These are phyloP conservation scores for Rugiboletus extremiorientalis DNA, from an alignment of 1,284 basidiomycete genomes.

Conservation along the genomic window DNA sequence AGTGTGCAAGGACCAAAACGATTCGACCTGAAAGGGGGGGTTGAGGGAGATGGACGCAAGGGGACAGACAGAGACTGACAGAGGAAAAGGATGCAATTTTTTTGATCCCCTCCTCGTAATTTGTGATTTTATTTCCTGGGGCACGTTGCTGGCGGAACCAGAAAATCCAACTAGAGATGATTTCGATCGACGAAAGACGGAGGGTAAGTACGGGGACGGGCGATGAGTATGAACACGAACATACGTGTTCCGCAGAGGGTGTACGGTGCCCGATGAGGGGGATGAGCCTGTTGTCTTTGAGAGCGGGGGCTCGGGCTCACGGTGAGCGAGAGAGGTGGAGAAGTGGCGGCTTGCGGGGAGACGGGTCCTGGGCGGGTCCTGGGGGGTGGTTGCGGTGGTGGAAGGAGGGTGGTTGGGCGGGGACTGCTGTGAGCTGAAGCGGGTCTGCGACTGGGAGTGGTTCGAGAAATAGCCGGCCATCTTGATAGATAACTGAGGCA, in stretches of 20 bases:
- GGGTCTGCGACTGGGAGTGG: constrained; percentile 70
- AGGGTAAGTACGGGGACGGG: constrained; percentile 15
- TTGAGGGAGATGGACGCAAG: neutral
- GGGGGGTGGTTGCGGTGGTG: constrained; percentile 14
- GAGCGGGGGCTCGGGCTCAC: constrained; percentile 32
- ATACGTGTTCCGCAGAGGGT: constrained; percentile 83
- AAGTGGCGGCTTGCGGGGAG: constrained; percentile 68
- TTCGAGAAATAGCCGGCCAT: constrained; percentile 75
- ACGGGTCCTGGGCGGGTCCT: constrained; percentile 41
- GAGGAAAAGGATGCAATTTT: constrained; percentile 77
- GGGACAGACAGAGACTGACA: constrained; percentile 42
- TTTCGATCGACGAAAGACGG: neutral
- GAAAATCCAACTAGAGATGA: constrained; percentile 68
- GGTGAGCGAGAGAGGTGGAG: constrained; percentile 58
- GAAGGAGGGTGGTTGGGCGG: constrained; percentile 50
- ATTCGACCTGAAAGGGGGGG: constrained; percentile 57
- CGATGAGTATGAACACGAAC: constrained; percentile 41
- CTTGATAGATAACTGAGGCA: constrained; percentile 31
- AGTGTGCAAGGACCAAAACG: constrained; percentile 83
- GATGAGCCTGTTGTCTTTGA: constrained; percentile 18
- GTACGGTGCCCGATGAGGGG: constrained; percentile 40
- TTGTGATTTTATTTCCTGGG: constrained; percentile 77
- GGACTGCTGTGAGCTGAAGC: constrained; percentile 56
- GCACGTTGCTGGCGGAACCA: constrained; percentile 84
- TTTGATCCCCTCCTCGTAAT: constrained; percentile 87